phyloP scores from a whole-genome alignment of 2,329 filamentous ascomycete genomes.

The Niveomyces coronatus region DNA sequence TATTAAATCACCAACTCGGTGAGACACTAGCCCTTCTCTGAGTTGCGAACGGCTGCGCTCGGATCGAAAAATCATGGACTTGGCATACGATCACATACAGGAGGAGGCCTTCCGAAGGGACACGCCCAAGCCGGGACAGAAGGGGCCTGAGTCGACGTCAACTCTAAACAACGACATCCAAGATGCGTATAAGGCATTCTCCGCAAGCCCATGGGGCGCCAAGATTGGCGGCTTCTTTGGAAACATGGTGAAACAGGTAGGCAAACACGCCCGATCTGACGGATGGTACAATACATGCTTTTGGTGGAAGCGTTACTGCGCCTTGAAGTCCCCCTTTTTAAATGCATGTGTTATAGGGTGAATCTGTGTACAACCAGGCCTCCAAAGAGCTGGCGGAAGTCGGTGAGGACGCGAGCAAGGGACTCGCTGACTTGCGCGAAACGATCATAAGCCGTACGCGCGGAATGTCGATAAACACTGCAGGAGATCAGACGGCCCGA shows the following conservation, averaged over 20 bases:
- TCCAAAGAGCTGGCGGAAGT: conserved; percentile 75
- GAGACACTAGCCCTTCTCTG: no score
- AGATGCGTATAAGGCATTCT: conserved; percentile 91
- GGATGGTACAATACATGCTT: not conserved
- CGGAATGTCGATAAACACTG: conserved; percentile 54
- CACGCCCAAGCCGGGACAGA: conserved; percentile 28
- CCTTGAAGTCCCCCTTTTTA: not conserved
- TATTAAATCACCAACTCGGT: no score
- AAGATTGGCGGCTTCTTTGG: conserved; percentile 81
- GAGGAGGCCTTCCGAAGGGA: conserved; percentile 64
- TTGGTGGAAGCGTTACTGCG: not conserved
- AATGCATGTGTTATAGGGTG: conserved; percentile 44
- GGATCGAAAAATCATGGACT: conserved; percentile 83
- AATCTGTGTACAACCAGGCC: conserved; percentile 72
- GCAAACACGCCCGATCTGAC: conserved; percentile 12
- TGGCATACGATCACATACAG: conserved; percentile 93
- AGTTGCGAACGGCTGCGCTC: no score
- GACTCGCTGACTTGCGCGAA: conserved; percentile 60
- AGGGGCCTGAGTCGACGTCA: conserved; percentile 24
- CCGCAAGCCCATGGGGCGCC: conserved; percentile 82
- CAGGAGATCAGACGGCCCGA: conserved; percentile 18
- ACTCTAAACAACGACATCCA: conserved; percentile 81
- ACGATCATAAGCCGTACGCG: conserved; percentile 64
- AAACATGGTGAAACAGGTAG: conserved; percentile 84
- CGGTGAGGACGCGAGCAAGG: conserved; percentile 71